Evolutionary conservation across 2,329 filamentous ascomycete species (phyloP).

Genomic region (Metarhizium brunneum): DNA sequence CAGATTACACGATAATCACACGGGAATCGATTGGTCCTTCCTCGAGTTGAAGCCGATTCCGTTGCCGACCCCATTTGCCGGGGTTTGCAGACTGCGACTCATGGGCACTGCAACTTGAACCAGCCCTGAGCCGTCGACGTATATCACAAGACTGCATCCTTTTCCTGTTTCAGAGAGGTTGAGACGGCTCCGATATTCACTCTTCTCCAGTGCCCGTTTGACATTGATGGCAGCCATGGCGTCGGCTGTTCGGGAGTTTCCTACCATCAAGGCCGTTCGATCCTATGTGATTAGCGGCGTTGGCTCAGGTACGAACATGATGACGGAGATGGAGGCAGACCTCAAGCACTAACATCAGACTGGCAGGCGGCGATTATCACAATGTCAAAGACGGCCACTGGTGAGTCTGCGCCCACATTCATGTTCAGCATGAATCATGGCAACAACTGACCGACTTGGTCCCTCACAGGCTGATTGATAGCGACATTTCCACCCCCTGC

Average conservation of each 20-base stretch:
- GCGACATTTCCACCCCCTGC: conserved; percentile 86
- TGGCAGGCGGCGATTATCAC: conserved; percentile 71
- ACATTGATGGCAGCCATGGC: neutral
- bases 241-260: conserved; percentile 44
- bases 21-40: too few relatives aligned
- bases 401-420: conserved; percentile 27
- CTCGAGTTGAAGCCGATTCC: too few relatives aligned
- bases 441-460: neutral
- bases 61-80: too few relatives aligned
- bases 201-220: neutral
- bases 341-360: neutral
- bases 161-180: neutral
- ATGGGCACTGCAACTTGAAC: too few relatives aligned
- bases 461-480: conserved; percentile 69
- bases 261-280: conserved; percentile 65
- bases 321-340: neutral
- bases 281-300: conserved; percentile 54
- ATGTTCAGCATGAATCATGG: neutral
- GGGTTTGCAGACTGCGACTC: too few relatives aligned
- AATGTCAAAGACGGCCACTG: conserved; percentile 72
- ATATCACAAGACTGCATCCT: neutral
- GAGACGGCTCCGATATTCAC: neutral
- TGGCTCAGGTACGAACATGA: conserved; percentile 17
- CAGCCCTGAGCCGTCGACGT: too few relatives aligned
- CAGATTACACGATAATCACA: too few relatives aligned